These are phyloP conservation scores for Cyberlindnera mississippiensis DNA, from an alignment of 805 yeast genomes.

Conservation along the genomic window DNA sequence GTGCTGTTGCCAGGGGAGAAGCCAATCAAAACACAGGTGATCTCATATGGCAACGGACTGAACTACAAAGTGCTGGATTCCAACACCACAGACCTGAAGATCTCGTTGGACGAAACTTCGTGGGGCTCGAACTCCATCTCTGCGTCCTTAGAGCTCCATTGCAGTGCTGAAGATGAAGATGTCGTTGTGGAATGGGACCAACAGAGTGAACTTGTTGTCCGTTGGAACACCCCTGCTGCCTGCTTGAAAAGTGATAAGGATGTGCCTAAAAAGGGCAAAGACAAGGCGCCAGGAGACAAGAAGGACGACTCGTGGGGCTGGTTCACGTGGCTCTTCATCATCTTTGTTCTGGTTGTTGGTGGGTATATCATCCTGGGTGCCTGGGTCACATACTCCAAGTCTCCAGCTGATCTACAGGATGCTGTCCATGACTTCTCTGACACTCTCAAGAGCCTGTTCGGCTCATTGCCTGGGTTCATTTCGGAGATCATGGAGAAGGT, in stretches of 20 bases:
- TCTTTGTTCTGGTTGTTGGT: constrained; percentile 64
- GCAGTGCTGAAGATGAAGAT: constrained; percentile 38
- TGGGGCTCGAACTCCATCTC: constrained; percentile 67
- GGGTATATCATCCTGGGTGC: constrained; percentile 71
- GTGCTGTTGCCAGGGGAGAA: constrained; percentile 47
- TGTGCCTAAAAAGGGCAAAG: constrained; percentile 28
- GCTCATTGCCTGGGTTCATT: constrained; percentile 60
- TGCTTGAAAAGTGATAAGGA: constrained; percentile 34
- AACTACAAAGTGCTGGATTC: constrained; percentile 29
- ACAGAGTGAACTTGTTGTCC: constrained; percentile 26
- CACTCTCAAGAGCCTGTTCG: constrained; percentile 51
- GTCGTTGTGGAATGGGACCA: constrained; percentile 25
- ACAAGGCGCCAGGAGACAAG: constrained; percentile 25
- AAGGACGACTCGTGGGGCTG: constrained; percentile 60
- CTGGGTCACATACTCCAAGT: constrained; percentile 68
- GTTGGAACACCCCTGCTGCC: constrained; percentile 40
- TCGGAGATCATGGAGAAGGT: constrained; percentile 66
- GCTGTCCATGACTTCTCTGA: constrained; percentile 72
- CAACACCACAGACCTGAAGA: constrained; percentile 31
- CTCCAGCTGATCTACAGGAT: constrained; percentile 66
- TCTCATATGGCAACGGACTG: constrained; percentile 48
- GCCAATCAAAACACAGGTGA: constrained; percentile 53
- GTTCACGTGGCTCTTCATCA: constrained; percentile 76
- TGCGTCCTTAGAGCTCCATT: constrained; percentile 45
- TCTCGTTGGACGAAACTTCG: constrained; percentile 46